Percentiles rank a stretch among this genome's conserved stretches.
These are phyloP conservation scores for Leptographium radiaticola DNA, from an alignment of 2,329 filamentous ascomycete genomes.

Conservation along the genomic window DNA sequence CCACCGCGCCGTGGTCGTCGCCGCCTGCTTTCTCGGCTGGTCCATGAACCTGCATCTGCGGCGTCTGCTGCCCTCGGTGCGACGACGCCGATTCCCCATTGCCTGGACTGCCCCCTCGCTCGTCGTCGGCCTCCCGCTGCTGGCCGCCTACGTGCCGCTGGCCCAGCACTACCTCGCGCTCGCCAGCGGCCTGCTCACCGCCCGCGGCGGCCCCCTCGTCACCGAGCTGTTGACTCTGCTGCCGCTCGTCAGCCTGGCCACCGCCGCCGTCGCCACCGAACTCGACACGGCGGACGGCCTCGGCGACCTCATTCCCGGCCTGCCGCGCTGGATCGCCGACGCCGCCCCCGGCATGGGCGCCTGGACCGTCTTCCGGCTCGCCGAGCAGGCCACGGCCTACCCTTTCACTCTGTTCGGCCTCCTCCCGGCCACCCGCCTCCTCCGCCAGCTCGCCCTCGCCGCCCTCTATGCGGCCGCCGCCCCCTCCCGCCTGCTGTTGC, in stretches of 20 bases:
- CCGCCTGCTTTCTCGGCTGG: constrained; percentile 59
- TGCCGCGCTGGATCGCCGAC: constrained; percentile 47
- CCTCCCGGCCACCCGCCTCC: constrained; percentile 42
- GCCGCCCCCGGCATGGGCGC: constrained; percentile 52
- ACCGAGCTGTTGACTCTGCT: constrained; percentile 64
- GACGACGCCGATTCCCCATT: neutral
- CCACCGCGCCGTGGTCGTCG: constrained; percentile 54
- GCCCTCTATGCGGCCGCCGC: constrained; percentile 51
- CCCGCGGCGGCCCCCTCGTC: constrained; percentile 57
- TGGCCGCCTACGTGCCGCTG: constrained; percentile 63
- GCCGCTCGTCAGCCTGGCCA: constrained; percentile 51
- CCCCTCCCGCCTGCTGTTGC: constrained; percentile 54
- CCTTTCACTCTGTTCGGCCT: constrained; percentile 38
- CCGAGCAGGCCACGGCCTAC: constrained; percentile 21
- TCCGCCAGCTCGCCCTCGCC: constrained; percentile 56
- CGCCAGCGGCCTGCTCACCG: constrained; percentile 52
- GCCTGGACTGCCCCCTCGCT: constrained; percentile 17
- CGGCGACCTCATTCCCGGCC: constrained; percentile 31
- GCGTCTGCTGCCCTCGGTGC: constrained; percentile 25
- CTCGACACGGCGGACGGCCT: constrained; percentile 38
- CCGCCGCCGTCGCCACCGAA: constrained; percentile 48
- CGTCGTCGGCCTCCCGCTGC: constrained; percentile 50
- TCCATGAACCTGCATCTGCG: constrained; percentile 48
- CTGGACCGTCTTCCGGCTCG: constrained; percentile 50
- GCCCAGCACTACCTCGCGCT: constrained; percentile 60